Conservation (phyloP, 2,329 filamentous ascomycete species). For the Sporothrix phasma region DNA sequence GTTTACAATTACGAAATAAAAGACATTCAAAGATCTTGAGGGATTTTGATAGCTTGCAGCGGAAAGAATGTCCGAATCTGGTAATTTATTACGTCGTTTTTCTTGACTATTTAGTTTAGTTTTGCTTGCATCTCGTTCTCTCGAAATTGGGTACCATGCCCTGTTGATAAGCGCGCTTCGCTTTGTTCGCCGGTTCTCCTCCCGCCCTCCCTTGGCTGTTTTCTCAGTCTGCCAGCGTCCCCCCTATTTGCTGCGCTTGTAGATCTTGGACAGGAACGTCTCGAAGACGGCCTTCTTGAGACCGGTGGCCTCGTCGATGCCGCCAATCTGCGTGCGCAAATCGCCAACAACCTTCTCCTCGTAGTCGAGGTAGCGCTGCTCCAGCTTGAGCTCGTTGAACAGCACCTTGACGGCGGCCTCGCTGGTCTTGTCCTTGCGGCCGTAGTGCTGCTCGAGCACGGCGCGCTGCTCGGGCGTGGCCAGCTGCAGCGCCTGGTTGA, state of each 20-base stretch:
- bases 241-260: conserved; percentile 85
- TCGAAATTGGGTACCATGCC: neutral
- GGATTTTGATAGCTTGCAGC: no score
- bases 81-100: conserved; percentile 1
- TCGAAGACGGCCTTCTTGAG: conserved; percentile 88
- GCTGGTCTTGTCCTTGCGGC: conserved; percentile 72
- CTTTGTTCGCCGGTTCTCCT: no score
- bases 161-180: no score
- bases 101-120: no score
- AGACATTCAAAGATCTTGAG: no score
- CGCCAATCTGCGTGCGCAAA: conserved; percentile 62
- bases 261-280: conserved; percentile 88
- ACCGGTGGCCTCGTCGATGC: conserved; percentile 76
- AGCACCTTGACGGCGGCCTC: conserved; percentile 84
- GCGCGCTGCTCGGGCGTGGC: conserved; percentile 77
- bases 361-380: conserved; percentile 75
- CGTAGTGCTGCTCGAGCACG: conserved; percentile 86
- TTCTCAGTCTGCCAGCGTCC: neutral
- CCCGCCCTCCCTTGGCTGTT: neutral
- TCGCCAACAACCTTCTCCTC: conserved; percentile 81
- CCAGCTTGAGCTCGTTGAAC: conserved; percentile 75
- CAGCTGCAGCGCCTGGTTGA: conserved; percentile 83
- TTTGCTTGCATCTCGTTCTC: no score
- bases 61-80: neutral
- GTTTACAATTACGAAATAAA: neutral